Base-by-base conservation (phyloP, 2,329 filamentous ascomycete species). In the Aschersonia sp. region DNA sequence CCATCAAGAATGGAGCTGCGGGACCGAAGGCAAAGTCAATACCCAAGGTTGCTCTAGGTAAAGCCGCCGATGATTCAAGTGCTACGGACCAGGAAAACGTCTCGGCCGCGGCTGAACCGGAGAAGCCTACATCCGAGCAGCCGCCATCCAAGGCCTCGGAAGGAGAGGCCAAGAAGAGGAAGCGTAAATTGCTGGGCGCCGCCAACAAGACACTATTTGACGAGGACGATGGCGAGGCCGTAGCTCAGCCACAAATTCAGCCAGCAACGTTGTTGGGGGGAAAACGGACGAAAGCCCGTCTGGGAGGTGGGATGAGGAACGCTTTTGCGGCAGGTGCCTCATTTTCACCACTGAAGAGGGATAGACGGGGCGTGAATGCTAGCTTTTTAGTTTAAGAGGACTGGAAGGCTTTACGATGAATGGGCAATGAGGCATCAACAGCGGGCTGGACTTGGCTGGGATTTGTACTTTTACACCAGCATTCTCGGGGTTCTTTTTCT, bases 271-370 rank as follows among this genome's bases (percentile, higher is more conserved):
- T 31, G 43, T 20, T 29, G 6, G 42, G 45, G 5, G 40, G 32
- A 30, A 54, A 50, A 43, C 45, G 51, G 20, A 45, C 45, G 38
- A 46, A 48, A 44, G 43, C 52, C 32, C 51, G 48, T 10, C 48
- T 54, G 30, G 52, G 52, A 51, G 62, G 44, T 52, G 52, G 52
- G 35, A 58, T 47, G 66, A 68, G 53, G 61, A 71, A 64, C 57
- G 74, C 65, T 0, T 77, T 82, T 46, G 57, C 71, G 9, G 69
- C 71, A 6, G 69, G 69, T 9, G 66, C 65, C 20, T 58, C 70
- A 4, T 88, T 89, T 60, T 88, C 84, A 20, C 84, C 84, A 5
- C 65, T 89, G 50, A 89, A 89, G 66, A 75, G 76, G 59, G 79
- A 87, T 46, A 74, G 75, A 50, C 77, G 80, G 51, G 78, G 78